Evolutionary conservation across 192 early-diverging fungal species (phyloP).

Genomic region (Linnemannia elongata): DNA sequence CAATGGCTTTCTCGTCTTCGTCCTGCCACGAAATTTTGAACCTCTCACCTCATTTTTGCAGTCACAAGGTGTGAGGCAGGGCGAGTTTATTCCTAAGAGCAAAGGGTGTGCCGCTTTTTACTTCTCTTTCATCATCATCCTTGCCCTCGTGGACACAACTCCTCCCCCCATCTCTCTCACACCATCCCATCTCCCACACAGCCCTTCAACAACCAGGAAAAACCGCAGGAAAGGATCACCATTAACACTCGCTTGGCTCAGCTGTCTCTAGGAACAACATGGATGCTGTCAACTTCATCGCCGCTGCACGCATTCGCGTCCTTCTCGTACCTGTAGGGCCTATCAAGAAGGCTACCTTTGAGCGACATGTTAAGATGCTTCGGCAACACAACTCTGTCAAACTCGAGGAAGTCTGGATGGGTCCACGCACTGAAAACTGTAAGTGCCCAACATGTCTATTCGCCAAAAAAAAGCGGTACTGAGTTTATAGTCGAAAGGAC

Average conservation of each 20-base stretch:
- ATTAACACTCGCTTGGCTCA: background rate
- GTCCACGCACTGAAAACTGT: constrained; percentile 61
- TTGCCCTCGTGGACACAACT: background rate
- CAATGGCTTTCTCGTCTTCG: too few species aligned
- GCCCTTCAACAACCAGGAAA: background rate
- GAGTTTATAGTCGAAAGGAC: background rate
- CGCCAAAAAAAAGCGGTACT: background rate
- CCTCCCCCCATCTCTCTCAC: background rate
- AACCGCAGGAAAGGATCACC: background rate
- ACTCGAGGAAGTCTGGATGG: constrained; percentile 78
- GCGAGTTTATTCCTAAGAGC: background rate
- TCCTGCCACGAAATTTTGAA: background rate
- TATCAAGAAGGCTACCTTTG: constrained; percentile 74
- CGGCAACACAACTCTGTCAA: constrained; percentile 74
- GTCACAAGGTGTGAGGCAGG: background rate
- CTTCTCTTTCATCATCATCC: background rate
- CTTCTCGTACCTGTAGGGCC: constrained; percentile 79
- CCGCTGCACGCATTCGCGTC: constrained; percentile 71
- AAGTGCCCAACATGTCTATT: background rate
- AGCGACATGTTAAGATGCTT: constrained; percentile 75
- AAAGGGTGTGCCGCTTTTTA: background rate
- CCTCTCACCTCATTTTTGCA: background rate
- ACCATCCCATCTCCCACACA: background rate
- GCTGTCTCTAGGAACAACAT: constrained; percentile 23
- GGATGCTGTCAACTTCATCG: constrained; percentile 65